Percentiles rank a stretch among this genome's conserved stretches.
Conservation (phyloP, 2,329 filamentous ascomycete genomes). For the Beauveria bassiana region DNA sequence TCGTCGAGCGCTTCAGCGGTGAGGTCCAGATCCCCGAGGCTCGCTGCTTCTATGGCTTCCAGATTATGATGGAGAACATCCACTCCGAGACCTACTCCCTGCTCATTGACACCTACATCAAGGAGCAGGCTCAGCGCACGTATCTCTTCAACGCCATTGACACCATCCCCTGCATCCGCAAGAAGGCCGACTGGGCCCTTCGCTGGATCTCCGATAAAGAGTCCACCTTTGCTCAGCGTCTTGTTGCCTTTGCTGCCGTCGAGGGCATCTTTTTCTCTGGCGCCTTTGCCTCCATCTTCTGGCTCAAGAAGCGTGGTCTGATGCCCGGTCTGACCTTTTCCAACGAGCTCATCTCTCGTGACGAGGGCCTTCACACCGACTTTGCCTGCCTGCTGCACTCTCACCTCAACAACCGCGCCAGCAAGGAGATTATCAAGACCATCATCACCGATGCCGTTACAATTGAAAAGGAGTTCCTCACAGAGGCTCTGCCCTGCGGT, state of each 20-base stretch:
- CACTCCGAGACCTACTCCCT: constrained; percentile 99
- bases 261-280: constrained; percentile 99
- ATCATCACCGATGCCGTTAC: constrained; percentile 91
- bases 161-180: constrained; percentile 95
- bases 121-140: constrained; percentile 86
- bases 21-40: constrained; percentile 98
- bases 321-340: constrained; percentile 99
- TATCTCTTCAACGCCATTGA: constrained; percentile 99
- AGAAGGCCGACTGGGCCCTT: constrained; percentile 98
- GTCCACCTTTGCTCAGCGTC: constrained; percentile 89
- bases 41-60: constrained; percentile 99
- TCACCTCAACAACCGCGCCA: constrained; percentile 88
- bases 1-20: constrained; percentile 92
- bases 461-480: constrained; percentile 97
- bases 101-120: constrained; percentile 98
- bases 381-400: constrained; percentile 97
- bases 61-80: constrained; percentile 99
- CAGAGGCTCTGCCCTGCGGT: constrained; percentile 84
- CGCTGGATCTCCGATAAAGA: constrained; percentile 90
- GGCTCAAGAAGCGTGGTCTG: constrained; percentile 99
- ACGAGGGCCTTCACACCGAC: constrained; percentile 98
- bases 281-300: constrained; percentile 98
- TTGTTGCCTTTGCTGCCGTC: constrained; percentile 93
- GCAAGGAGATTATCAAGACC: constrained; percentile 68
- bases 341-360: constrained; percentile 98